These are phyloP conservation scores for Nitzschia inconspicua DNA, from an alignment of 108 stramenopile species.

Conservation along the genomic window DNA sequence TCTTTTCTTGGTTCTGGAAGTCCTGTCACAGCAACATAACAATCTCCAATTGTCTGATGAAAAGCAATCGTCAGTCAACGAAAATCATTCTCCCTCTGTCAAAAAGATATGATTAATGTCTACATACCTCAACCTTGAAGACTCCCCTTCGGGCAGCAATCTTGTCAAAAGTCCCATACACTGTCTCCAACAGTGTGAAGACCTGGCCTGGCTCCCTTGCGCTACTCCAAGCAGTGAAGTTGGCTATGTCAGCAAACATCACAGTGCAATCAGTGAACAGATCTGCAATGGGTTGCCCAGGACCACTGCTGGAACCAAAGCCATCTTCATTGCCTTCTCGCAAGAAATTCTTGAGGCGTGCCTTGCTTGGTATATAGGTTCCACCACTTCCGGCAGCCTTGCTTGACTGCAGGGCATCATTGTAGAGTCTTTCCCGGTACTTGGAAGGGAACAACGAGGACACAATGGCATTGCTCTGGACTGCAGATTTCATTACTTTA, in stretches of 20 bases:
- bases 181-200: constrained; percentile 6
- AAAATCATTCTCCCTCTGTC: too few relatives aligned
- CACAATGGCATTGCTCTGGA: constrained; percentile 39
- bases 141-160: constrained; percentile 30
- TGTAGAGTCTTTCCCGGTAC: constrained; percentile 54
- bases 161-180: constrained; percentile 38
- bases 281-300: constrained; percentile 9
- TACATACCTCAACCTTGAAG: constrained; percentile 64
- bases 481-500: constrained; percentile 18
- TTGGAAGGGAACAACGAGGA: constrained; percentile 48
- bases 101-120: too few relatives aligned
- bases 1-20: constrained; percentile 36
- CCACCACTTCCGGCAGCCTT: too few relatives aligned
- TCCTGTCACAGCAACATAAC: constrained; percentile 53
- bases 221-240: constrained; percentile 4
- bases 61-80: too few relatives aligned
- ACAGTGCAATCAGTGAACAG: constrained; percentile 4
- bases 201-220: constrained; percentile 8
- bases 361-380: constrained; percentile 1
- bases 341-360: background rate
- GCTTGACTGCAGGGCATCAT: background rate
- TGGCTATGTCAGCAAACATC: constrained; percentile 8
- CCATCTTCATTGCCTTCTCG: too few relatives aligned
- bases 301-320: background rate
- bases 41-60: constrained; percentile 59